A percentile compares a stretch with the other conserved stretches of the same genome.
phyloP scores from a whole-genome alignment of 345 rosid species.

The Geranium brycei region DNA sequence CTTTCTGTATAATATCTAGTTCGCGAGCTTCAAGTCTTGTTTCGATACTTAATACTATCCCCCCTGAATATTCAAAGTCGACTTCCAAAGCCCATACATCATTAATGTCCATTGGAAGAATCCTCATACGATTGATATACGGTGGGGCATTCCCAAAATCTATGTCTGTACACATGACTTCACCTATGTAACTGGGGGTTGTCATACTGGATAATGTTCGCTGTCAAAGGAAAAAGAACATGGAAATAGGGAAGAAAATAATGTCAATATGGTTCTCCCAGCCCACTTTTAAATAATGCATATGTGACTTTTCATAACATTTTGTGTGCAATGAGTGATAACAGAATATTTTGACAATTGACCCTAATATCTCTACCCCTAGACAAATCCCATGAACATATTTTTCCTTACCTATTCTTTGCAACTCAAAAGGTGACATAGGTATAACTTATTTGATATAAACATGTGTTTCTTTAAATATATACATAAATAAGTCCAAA shows the following conservation, averaged over 20 bases:
- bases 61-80: slow-evolving; percentile 82
- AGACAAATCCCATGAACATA: no score
- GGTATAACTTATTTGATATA: no score
- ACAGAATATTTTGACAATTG: no score
- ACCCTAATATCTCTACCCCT: no score
- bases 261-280: background rate
- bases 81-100: slow-evolving; percentile 88
- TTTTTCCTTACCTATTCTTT: no score
- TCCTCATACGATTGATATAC: slow-evolving; percentile 65
- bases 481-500: no score
- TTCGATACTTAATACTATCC: slow-evolving; percentile 48
- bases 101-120: slow-evolving; percentile 64
- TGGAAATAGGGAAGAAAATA: background rate
- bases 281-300: background rate
- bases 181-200: slow-evolving; percentile 76
- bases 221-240: slow-evolving; percentile 26
- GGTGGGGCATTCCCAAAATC: slow-evolving; percentile 69
- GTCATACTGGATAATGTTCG: slow-evolving; percentile 76
- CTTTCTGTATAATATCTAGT: slow-evolving; percentile 39
- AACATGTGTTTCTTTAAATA: no score
- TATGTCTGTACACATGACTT: slow-evolving; percentile 52
- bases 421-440: no score
- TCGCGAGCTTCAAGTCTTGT: slow-evolving; percentile 73
- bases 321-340: no score
- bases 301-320: background rate